Base-by-base conservation (phyloP, 495 filamentous ascomycete genomes). In the Neurospora sp. region DNA sequence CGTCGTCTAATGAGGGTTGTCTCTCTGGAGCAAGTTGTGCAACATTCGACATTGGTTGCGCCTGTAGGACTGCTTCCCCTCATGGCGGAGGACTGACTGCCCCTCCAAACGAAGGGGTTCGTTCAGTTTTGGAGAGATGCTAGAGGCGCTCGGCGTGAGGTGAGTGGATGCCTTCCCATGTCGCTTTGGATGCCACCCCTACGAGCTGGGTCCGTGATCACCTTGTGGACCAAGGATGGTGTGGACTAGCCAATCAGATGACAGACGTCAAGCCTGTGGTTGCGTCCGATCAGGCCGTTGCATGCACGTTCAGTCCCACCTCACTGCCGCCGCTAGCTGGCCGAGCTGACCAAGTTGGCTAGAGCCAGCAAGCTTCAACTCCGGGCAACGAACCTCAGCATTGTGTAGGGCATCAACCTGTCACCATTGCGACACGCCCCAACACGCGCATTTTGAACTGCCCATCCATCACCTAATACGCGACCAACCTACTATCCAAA, bases 151-250 rank as follows among this genome's bases (percentile, higher is more conserved):
- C 20, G 49, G 46, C 46, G 20, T 54, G 46, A 54, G 46, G 23
- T 60, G 49, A 60, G 49, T 60, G 49, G 49, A 60, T 60, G 49
- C 49, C 49, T 60, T 31, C 54, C 54, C 12, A 62, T 31, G 54
- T 62, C 54, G 54, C 54, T 12, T 46, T 74, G 74, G 74, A 73
- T 73, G 70, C 31, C 44, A 74, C 72, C 76, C 74, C 74, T 70
- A 10, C 16, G 20, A 20, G 66, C 60, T 31, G 75, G 76, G 73
- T 78, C 62, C 76, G 76, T 78, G 76, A 78, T 73, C 76, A 76
- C 3, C 8, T 38, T 72, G 72, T 72, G 72, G 76, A 70, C 14
- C 46, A 72, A 11, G 4, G 6, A 66, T 31, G 54, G 40, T 4
- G 23, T 54, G 14, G 12, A 23, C 39, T 35, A 11, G 35, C 73